A percentile compares a stretch with the other conserved stretches of the same genome.
Evolutionary conservation across 306 rosid species (phyloP).

Genomic region (Acacia acuminata): DNA sequence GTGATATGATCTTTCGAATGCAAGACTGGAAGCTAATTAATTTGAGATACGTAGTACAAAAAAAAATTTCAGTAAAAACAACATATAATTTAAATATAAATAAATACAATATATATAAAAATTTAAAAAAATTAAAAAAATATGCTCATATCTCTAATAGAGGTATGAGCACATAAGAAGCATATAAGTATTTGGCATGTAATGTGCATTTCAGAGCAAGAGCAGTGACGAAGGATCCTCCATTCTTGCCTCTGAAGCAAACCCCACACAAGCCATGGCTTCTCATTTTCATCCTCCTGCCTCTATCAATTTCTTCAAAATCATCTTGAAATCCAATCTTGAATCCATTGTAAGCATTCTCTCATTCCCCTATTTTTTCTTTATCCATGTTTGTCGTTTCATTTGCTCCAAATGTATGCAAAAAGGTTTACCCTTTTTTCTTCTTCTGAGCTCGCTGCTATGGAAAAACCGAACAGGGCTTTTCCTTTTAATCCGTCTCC

Average conservation of each 20-base stretch:
- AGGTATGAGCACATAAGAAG: too few relatives aligned
- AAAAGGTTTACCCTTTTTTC: neutral
- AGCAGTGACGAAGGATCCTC: neutral
- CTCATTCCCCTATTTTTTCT: neutral
- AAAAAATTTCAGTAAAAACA: too few relatives aligned
- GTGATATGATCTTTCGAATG: too few relatives aligned
- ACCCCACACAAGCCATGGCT: neutral
- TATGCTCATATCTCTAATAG: too few relatives aligned
- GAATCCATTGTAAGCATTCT: slow-evolving; percentile 8
- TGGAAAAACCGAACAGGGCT: neutral
- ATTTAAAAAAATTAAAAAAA: too few relatives aligned
- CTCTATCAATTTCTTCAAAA: slow-evolving; percentile 5
- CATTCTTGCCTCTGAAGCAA: neutral
- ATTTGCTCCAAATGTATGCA: neutral
- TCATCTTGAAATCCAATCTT: neutral
- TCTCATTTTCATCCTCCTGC: neutral
- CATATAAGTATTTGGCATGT: too few relatives aligned
- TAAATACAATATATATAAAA: too few relatives aligned
- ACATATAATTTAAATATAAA: too few relatives aligned
- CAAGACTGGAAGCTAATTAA: too few relatives aligned
- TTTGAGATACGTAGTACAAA: too few relatives aligned
- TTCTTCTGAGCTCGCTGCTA: neutral
- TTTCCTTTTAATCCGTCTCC: neutral
- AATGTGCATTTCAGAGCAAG: too few relatives aligned
- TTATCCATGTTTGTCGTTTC: neutral